Conservation (phyloP, 176 grass and related monocot species). For the Oryza punctata region DNA sequence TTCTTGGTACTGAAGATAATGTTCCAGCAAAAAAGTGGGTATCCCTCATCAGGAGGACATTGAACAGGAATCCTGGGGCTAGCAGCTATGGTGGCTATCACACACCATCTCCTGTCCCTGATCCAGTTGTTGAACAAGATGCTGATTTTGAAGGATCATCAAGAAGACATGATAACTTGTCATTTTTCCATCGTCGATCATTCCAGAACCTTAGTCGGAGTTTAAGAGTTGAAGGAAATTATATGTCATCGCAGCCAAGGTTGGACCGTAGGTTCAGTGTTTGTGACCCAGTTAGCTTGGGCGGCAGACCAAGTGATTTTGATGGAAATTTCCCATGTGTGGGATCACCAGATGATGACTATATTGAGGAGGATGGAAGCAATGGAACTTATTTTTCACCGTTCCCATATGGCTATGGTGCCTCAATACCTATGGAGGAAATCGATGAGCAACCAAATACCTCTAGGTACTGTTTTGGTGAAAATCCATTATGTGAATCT, state of each 20-base stretch:
- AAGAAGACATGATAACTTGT: slow-evolving; percentile 53
- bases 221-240: slow-evolving; percentile 64
- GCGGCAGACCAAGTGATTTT: slow-evolving; percentile 73
- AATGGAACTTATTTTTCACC: slow-evolving; percentile 50
- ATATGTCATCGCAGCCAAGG: slow-evolving; percentile 52
- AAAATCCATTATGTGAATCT: not conserved
- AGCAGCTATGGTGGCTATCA: slow-evolving; percentile 47
- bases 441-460: slow-evolving; percentile 34
- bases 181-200: slow-evolving; percentile 72
- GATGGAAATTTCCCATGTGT: slow-evolving; percentile 56
- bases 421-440: slow-evolving; percentile 51
- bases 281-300: slow-evolving; percentile 61
- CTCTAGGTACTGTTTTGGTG: slow-evolving; percentile 58
- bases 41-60: slow-evolving; percentile 72
- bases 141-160: slow-evolving; percentile 89
- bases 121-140: slow-evolving; percentile 76
- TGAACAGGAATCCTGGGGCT: slow-evolving; percentile 70
- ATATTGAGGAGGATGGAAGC: slow-evolving; percentile 51
- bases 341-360: slow-evolving; percentile 60
- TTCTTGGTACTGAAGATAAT: slow-evolving; percentile 92
- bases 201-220: slow-evolving; percentile 82
- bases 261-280: slow-evolving; percentile 89
- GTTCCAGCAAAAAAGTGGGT: slow-evolving; percentile 89
- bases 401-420: slow-evolving; percentile 59
- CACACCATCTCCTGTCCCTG: slow-evolving; percentile 73